phyloP scores from a whole-genome alignment of 805 yeast genomes.

The Saccharomycopsis sp. region DNA sequence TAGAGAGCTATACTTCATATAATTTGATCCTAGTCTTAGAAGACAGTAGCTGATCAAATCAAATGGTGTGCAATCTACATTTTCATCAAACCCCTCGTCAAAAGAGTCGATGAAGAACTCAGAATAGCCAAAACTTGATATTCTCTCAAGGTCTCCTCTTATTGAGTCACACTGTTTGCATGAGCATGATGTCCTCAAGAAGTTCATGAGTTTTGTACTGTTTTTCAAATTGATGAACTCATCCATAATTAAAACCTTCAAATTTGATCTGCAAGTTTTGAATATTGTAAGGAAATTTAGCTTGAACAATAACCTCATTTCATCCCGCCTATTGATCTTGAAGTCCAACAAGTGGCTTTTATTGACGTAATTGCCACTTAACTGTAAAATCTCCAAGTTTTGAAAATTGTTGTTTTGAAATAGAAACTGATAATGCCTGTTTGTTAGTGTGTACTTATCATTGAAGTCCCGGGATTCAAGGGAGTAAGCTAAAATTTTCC shows the following conservation, averaged over 20 bases:
- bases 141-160: not conserved
- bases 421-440: slow-evolving; percentile 59
- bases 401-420: slow-evolving; percentile 70
- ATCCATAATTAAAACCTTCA: slow-evolving; percentile 15
- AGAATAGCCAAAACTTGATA: slow-evolving; percentile 16
- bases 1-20: slow-evolving; percentile 15
- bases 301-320: slow-evolving; percentile 3
- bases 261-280: slow-evolving; percentile 3
- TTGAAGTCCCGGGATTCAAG: slow-evolving; percentile 12
- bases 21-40: slow-evolving; percentile 7
- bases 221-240: slow-evolving; percentile 15
- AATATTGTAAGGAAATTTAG: slow-evolving; percentile 12
- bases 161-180: not conserved
- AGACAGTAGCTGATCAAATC: slow-evolving; percentile 12
- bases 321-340: not conserved
- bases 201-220: slow-evolving; percentile 9
- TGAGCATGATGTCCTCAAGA: slow-evolving; percentile 3
- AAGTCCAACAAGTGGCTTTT: slow-evolving; percentile 1
- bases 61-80: slow-evolving; percentile 16
- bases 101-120: slow-evolving; percentile 17
- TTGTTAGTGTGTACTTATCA: slow-evolving; percentile 11
- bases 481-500: slow-evolving; percentile 15
- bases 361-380: slow-evolving; percentile 17
- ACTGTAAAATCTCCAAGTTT: slow-evolving; percentile 41
- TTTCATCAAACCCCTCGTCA: slow-evolving; percentile 18